Conservation (phyloP, 1,139 yeast genomes). For the Hyphopichia buzzinii region DNA sequence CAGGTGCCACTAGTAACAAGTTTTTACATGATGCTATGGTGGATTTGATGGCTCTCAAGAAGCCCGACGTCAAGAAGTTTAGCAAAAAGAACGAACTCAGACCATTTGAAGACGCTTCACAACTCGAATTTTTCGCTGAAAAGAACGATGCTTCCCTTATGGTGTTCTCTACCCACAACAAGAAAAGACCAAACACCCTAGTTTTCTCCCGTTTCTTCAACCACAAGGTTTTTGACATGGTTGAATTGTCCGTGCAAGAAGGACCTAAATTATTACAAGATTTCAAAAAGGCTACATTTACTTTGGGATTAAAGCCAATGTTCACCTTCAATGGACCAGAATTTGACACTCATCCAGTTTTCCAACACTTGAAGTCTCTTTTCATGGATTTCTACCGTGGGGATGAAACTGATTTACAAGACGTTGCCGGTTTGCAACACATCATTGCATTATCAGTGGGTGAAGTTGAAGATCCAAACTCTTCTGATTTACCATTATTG, state of each 20-base stretch:
- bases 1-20: slow-evolving; percentile 81
- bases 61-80: slow-evolving; percentile 87
- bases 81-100: slow-evolving; percentile 82
- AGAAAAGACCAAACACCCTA: slow-evolving; percentile 90
- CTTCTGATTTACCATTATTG: slow-evolving; percentile 62
- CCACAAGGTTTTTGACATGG: slow-evolving; percentile 88
- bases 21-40: slow-evolving; percentile 85
- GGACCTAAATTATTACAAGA: slow-evolving; percentile 73
- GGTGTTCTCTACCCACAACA: slow-evolving; percentile 80
- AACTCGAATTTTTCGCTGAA: slow-evolving; percentile 87
- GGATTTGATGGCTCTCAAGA: slow-evolving; percentile 86
- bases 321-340: slow-evolving; percentile 90
- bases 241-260: slow-evolving; percentile 76
- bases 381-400: slow-evolving; percentile 93
- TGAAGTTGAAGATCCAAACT: slow-evolving; percentile 67
- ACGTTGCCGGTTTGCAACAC: slow-evolving; percentile 92
- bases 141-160: slow-evolving; percentile 88
- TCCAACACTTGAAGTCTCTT: slow-evolving; percentile 79
- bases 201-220: slow-evolving; percentile 89
- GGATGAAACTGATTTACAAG: slow-evolving; percentile 77
- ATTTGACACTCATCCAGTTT: slow-evolving; percentile 86
- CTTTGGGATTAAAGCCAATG: slow-evolving; percentile 92
- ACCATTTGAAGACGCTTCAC: slow-evolving; percentile 90
- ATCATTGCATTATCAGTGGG: slow-evolving; percentile 81
- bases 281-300: slow-evolving; percentile 76